Percentiles rank a stretch among this genome's conserved stretches.
Evolutionary conservation across 179 eudicot genomes (phyloP).

Genomic region (Silene vulgaris): DNA sequence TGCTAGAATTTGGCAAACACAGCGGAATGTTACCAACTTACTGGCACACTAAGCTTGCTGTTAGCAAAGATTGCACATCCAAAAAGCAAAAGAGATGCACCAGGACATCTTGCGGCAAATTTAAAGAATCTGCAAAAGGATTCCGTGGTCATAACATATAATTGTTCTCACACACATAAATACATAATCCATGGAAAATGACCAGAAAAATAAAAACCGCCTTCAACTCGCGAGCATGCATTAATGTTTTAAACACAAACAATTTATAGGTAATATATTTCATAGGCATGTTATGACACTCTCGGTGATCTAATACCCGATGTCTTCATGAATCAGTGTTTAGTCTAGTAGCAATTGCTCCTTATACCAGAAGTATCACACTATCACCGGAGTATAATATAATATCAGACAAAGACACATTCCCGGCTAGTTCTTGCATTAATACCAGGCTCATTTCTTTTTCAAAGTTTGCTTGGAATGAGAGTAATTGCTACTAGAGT

Average conservation of each 20-base stretch:
- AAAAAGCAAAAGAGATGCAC: constrained; percentile 66
- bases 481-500: no score
- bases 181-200: neutral
- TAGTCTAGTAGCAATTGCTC: neutral
- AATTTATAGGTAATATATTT: neutral
- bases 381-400: no score
- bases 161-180: neutral
- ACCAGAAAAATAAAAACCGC: neutral
- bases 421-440: no score
- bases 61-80: constrained; percentile 62
- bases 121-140: constrained; percentile 39
- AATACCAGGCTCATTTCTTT: no score
- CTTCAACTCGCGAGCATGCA: neutral
- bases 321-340: neutral
- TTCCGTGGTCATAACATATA: neutral
- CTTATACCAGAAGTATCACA: neutral
- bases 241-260: neutral
- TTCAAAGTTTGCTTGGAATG: no score
- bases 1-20: neutral
- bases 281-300: neutral
- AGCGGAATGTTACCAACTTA: constrained; percentile 55
- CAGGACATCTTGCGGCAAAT: constrained; percentile 71
- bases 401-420: no score
- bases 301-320: neutral
- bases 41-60: constrained; percentile 75